A percentile compares a stretch with the other conserved stretches of the same genome.
Conservation (phyloP, 1,139 yeast genomes). For the Lodderomyces oxycetoniae region DNA sequence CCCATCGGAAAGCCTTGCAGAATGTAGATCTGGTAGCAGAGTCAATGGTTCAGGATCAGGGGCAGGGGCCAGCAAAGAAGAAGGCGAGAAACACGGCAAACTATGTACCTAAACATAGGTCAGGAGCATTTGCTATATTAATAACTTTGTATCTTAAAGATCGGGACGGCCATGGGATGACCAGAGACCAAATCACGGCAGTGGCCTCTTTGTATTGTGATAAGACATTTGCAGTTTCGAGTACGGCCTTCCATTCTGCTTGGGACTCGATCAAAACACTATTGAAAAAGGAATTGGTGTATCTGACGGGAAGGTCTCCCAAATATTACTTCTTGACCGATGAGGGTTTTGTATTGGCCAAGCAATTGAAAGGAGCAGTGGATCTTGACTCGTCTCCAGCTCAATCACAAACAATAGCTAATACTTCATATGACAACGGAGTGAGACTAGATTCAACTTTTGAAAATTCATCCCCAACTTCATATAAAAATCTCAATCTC, state of each 20-base stretch:
- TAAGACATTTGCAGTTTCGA: constrained; percentile 54
- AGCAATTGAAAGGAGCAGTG: constrained; percentile 47
- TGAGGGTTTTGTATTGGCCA: constrained; percentile 65
- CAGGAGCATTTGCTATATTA: constrained; percentile 86
- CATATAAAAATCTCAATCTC: neutral
- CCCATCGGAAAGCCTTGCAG: constrained; percentile 8
- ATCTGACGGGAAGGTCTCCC: constrained; percentile 53
- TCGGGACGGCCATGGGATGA: constrained; percentile 45
- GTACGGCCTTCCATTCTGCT: constrained; percentile 66
- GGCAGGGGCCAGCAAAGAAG: constrained; percentile 12
- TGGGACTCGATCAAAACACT: constrained; percentile 73
- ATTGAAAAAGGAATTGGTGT: constrained; percentile 58
- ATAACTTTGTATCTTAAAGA: constrained; percentile 59
- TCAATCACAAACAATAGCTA: constrained; percentile 8
- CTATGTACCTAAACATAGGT: constrained; percentile 72
- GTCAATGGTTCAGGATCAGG: neutral
- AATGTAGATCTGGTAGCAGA: constrained; percentile 8
- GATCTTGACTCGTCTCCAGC: constrained; percentile 28
- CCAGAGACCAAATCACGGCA: constrained; percentile 55
- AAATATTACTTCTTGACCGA: constrained; percentile 62
- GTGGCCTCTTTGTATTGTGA: constrained; percentile 62
- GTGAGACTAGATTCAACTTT: constrained; percentile 22
- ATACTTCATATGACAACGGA: constrained; percentile 35
- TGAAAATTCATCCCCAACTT: constrained; percentile 9
- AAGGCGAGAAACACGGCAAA: constrained; percentile 19